A percentile compares a stretch with the other conserved stretches of the same genome.
These are phyloP conservation scores for Diaporthe vexans DNA, from an alignment of 2,329 filamentous ascomycete genomes.

Conservation along the genomic window DNA sequence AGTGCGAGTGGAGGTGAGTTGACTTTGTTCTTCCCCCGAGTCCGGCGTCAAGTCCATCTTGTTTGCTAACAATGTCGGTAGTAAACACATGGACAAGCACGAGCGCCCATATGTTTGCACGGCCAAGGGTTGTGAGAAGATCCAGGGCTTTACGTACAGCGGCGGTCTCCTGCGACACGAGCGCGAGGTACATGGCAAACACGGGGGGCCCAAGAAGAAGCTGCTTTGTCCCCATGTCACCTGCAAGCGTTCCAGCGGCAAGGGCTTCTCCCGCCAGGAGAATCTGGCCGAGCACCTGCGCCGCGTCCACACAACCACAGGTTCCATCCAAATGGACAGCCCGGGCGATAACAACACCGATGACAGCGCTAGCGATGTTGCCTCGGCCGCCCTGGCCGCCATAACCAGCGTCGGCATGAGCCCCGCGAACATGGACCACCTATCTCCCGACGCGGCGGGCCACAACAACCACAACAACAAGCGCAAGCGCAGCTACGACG, in stretches of 20 bases:
- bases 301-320: constrained; percentile 78
- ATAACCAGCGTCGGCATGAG: constrained; percentile 25
- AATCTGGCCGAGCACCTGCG: constrained; percentile 95
- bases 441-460: constrained; percentile 49
- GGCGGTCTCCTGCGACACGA: constrained; percentile 91
- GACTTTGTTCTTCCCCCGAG: background rate
- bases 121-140: constrained; percentile 87
- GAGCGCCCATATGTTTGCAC: constrained; percentile 92
- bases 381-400: constrained; percentile 45
- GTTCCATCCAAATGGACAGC: constrained; percentile 44
- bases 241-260: constrained; percentile 90
- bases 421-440: constrained; percentile 5
- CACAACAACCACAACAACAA: constrained; percentile 50
- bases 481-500: constrained; percentile 59
- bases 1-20: constrained; percentile 93
- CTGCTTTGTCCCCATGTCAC: constrained; percentile 88
- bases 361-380: constrained; percentile 62
- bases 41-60: background rate
- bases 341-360: constrained; percentile 56
- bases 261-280: constrained; percentile 92
- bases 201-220: constrained; percentile 88
- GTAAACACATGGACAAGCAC: constrained; percentile 99
- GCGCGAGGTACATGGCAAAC: constrained; percentile 92
- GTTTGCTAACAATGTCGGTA: constrained; percentile 52
- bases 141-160: constrained; percentile 95